A percentile compares a stretch with the other conserved stretches of the same genome.
These are phyloP conservation scores for Blastocystis sp. DNA, from an alignment of 352 stramenopile species.

Conservation along the genomic window DNA sequence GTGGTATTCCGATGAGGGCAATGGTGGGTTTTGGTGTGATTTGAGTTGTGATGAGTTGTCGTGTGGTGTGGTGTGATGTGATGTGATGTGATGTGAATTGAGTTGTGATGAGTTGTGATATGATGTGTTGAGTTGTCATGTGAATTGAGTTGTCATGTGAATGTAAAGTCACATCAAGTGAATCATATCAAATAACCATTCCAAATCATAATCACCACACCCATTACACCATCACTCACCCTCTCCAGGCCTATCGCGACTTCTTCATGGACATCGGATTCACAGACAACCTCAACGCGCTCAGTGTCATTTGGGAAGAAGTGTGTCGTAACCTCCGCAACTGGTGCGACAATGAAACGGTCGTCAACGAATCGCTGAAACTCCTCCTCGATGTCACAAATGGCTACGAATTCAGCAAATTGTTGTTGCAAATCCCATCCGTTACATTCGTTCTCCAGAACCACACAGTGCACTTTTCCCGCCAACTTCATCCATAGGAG, in stretches of 20 bases:
- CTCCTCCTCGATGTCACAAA: constrained; percentile 32
- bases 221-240: too few species aligned
- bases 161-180: too few species aligned
- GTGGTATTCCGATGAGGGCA: background rate
- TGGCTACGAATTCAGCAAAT: constrained; percentile 12
- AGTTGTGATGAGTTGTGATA: too few species aligned
- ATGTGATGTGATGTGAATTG: too few species aligned
- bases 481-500: background rate
- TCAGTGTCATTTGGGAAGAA: constrained; percentile 60
- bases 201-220: too few species aligned
- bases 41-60: background rate
- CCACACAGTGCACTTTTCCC: background rate
- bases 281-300: background rate
- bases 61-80: too few species aligned
- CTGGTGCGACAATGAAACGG: constrained; percentile 41
- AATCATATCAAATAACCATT: too few species aligned
- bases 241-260: constrained; percentile 56
- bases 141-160: too few species aligned
- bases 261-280: constrained; percentile 56
- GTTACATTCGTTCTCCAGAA: constrained; percentile 37
- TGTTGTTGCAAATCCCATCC: background rate
- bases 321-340: constrained; percentile 34
- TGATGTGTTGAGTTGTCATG: too few species aligned
- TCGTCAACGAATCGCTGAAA: constrained; percentile 11
- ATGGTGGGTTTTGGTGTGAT: background rate